A percentile compares a stretch with the other conserved stretches of the same genome.
phyloP scores from a whole-genome alignment of 1,284 basidiomycete genomes.

The Cryptococcus maquisensis region DNA sequence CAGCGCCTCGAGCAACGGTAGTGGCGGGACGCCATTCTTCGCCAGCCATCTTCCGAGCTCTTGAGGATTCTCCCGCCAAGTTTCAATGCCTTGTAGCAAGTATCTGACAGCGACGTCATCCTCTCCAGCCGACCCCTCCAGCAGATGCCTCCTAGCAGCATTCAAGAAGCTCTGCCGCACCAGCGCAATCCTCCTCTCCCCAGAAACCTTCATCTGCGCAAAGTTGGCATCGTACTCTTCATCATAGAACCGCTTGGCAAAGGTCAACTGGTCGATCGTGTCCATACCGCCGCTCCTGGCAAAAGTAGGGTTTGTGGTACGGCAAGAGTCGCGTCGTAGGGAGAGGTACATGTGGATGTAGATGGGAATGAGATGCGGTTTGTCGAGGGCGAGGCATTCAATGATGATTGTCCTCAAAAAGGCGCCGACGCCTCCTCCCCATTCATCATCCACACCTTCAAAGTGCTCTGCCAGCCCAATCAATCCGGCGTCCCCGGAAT shows the following conservation, averaged over 20 bases:
- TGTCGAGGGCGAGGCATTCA: conserved; percentile 85
- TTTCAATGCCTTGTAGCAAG: conserved; percentile 4
- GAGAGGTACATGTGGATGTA: conserved; percentile 59
- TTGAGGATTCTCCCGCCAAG: neutral
- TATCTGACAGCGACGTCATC: conserved; percentile 5
- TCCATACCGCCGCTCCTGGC: conserved; percentile 10
- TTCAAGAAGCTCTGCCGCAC: conserved; percentile 33
- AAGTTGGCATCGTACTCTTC: conserved; percentile 20
- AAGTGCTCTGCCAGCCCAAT: conserved; percentile 72
- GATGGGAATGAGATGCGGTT: conserved; percentile 67
- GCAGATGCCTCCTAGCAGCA: neutral
- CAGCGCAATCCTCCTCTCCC: conserved; percentile 29
- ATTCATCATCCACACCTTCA: conserved; percentile 1
- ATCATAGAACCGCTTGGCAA: conserved; percentile 29
- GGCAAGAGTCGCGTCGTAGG: neutral
- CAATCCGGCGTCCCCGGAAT: conserved; percentile 71
- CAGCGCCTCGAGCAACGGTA: conserved; percentile 23
- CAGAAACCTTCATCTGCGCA: neutral
- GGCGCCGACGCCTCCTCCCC: conserved; percentile 53
- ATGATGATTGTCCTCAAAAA: conserved; percentile 68
- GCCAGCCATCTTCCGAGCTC: conserved; percentile 23
- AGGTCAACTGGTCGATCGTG: conserved; percentile 20
- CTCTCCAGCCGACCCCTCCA: conserved; percentile 4
- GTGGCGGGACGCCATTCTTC: conserved; percentile 22
- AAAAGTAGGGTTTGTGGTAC: neutral